These are phyloP conservation scores for Hortaea werneckii DNA, from an alignment of 2,329 filamentous ascomycete genomes.

Conservation along the genomic window DNA sequence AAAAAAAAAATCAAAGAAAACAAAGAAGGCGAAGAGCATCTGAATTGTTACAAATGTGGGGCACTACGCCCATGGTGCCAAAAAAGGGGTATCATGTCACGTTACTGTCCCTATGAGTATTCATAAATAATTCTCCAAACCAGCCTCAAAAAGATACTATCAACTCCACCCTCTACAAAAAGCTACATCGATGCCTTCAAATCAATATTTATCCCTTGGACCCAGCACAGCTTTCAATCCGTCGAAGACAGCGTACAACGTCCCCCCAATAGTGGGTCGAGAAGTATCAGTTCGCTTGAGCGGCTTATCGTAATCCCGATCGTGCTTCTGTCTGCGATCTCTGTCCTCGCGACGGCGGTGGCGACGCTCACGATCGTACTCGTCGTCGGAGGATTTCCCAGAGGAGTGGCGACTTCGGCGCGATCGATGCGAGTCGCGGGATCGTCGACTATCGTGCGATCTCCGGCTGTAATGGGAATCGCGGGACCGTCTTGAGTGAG, in stretches of 20 bases:
- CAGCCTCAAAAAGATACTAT: background rate
- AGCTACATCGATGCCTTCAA: background rate
- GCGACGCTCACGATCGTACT: background rate
- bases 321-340: background rate
- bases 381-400: background rate
- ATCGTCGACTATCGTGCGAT: background rate
- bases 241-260: background rate
- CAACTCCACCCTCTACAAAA: background rate
- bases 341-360: background rate
- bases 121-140: background rate
- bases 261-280: background rate
- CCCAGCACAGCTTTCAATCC: background rate
- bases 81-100: background rate
- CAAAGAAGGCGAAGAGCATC: background rate
- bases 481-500: background rate
- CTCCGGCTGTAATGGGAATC: background rate
- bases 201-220: background rate
- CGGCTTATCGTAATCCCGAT: background rate
- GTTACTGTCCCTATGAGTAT: background rate
- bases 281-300: background rate
- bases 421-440: background rate
- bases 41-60: background rate
- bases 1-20: no score
- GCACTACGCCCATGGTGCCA: background rate
- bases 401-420: background rate